These are phyloP conservation scores for Penicillium pancosmium DNA, from an alignment of 495 filamentous ascomycete species.

Conservation along the genomic window DNA sequence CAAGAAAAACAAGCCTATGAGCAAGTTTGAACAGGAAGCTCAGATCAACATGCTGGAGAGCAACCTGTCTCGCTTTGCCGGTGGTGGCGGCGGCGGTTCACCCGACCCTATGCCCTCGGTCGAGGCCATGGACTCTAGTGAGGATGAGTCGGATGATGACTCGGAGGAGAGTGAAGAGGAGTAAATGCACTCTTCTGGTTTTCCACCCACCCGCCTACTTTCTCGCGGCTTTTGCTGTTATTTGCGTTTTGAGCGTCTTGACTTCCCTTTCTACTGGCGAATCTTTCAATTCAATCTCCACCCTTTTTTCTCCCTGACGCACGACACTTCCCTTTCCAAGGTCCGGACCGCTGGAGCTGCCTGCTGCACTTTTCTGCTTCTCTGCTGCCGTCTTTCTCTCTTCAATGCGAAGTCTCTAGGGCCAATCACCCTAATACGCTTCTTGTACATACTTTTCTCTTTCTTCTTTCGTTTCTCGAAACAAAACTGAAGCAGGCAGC, in stretches of 20 bases:
- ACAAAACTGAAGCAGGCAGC: constrained; percentile 22
- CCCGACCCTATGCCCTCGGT: constrained; percentile 47
- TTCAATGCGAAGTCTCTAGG: not conserved
- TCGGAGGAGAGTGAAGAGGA: constrained; percentile 59
- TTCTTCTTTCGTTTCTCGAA: constrained; percentile 11
- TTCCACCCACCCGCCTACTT: too few species aligned
- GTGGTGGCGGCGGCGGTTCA: constrained; percentile 39
- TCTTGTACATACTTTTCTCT: constrained; percentile 1
- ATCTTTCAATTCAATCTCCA: constrained; percentile 1
- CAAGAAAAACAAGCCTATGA: constrained; percentile 99
- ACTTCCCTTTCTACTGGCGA: not conserved
- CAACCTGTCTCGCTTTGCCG: constrained; percentile 53
- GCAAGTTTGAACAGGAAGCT: constrained; percentile 86
- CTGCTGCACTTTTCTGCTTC: not conserved
- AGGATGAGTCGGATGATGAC: constrained; percentile 54
- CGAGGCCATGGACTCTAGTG: constrained; percentile 53
- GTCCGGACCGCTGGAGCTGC: not conserved
- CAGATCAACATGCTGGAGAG: constrained; percentile 78
- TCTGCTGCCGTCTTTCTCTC: not conserved
- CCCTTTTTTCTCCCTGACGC: not conserved
- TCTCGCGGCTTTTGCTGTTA: not conserved
- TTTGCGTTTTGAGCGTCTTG: not conserved
- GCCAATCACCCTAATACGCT: not conserved
- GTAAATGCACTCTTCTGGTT: constrained; percentile 21
- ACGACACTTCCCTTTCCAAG: not conserved